A percentile compares a stretch with the other conserved stretches of the same genome.
These are phyloP conservation scores for Lagerstroemia speciosa DNA, from an alignment of 345 rosid species.

Conservation along the genomic window DNA sequence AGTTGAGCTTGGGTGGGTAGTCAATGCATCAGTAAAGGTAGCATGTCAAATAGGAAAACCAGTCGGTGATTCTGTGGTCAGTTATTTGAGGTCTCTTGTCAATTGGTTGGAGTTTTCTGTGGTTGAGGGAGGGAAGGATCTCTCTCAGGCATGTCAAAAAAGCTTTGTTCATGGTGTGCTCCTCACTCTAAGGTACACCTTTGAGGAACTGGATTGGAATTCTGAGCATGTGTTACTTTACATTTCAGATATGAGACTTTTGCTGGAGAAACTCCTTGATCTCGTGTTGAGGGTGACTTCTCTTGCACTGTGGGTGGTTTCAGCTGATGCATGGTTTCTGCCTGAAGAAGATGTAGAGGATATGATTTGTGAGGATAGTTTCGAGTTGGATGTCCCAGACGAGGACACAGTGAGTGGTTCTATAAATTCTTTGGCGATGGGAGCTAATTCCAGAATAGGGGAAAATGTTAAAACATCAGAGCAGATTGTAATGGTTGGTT, in stretches of 20 bases:
- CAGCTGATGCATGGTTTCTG: constrained; percentile 89
- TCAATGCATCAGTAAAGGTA: constrained; percentile 47
- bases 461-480: constrained; percentile 44
- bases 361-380: constrained; percentile 51
- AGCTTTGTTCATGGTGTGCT: constrained; percentile 94
- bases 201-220: constrained; percentile 92
- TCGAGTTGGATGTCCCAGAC: constrained; percentile 35
- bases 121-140: constrained; percentile 72
- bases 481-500: constrained; percentile 91
- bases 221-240: constrained; percentile 50
- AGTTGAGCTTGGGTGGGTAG: constrained; percentile 71
- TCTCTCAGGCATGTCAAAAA: constrained; percentile 70
- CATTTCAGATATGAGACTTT: constrained; percentile 57
- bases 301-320: constrained; percentile 91
- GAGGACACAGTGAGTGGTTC: constrained; percentile 22
- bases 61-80: constrained; percentile 43
- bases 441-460: constrained; percentile 24
- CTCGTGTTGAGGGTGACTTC: constrained; percentile 74
- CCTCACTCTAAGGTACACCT: constrained; percentile 79
- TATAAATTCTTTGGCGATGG: constrained; percentile 28
- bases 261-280: constrained; percentile 63
- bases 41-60: constrained; percentile 21
- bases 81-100: constrained; percentile 60
- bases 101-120: constrained; percentile 70
- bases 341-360: constrained; percentile 84